Evolutionary conservation across 2,329 filamentous ascomycete genomes (phyloP).

Genomic region (Zopfia rhizophila): DNA sequence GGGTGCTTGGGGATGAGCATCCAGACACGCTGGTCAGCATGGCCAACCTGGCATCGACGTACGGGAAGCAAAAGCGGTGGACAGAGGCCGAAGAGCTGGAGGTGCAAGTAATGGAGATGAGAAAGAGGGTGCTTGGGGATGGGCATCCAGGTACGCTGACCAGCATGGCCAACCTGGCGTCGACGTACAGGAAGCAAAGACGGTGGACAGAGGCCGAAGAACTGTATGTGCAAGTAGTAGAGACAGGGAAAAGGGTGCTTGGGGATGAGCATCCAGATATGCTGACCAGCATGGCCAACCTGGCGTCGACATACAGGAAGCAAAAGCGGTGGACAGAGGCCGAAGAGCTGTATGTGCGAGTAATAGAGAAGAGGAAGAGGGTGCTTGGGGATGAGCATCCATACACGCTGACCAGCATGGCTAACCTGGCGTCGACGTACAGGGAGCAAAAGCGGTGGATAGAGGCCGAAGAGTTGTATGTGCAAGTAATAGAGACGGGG

Average conservation of each 20-base stretch:
- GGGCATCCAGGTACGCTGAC: slow-evolving; percentile 12
- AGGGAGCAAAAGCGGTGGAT: slow-evolving; percentile 6
- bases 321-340: slow-evolving; percentile 14
- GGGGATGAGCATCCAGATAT: slow-evolving; percentile 11
- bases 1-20: too few relatives aligned
- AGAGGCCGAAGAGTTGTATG: too few relatives aligned
- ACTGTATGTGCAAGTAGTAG: slow-evolving; percentile 10
- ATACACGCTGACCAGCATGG: slow-evolving; percentile 14
- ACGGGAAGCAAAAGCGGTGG: slow-evolving; percentile 7
- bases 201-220: slow-evolving; percentile 10
- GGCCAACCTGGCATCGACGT: slow-evolving; percentile 10
- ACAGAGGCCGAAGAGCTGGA: slow-evolving; percentile 14
- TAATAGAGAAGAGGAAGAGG: slow-evolving; percentile 11
- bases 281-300: slow-evolving; percentile 8
- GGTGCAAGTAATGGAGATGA: slow-evolving; percentile 8
- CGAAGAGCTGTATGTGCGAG: slow-evolving; percentile 6
- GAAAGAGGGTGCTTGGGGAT: slow-evolving; percentile 15
- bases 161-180: slow-evolving; percentile 14
- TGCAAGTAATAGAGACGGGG: too few relatives aligned
- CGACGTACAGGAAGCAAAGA: slow-evolving; percentile 12
- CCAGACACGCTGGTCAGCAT: too few relatives aligned
- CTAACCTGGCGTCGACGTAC: slow-evolving; percentile 12
- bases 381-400: slow-evolving; percentile 10
- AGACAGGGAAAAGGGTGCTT: slow-evolving; percentile 9
- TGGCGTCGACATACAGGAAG: slow-evolving; percentile 13